A percentile compares a stretch with the other conserved stretches of the same genome.
These are phyloP conservation scores for Neocatenulostroma microsporum DNA, from an alignment of 2,329 filamentous ascomycete species.

Conservation along the genomic window DNA sequence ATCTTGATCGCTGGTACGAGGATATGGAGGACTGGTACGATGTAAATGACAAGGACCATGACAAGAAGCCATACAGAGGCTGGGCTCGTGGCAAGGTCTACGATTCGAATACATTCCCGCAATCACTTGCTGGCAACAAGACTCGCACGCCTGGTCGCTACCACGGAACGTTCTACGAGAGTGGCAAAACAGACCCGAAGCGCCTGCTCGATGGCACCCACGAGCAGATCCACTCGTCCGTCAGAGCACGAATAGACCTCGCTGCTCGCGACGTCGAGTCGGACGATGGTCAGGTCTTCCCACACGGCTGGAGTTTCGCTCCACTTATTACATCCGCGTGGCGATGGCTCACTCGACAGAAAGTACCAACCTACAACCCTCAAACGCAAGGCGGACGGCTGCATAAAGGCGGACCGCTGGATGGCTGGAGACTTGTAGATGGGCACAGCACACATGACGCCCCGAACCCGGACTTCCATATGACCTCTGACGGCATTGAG, in stretches of 20 bases:
- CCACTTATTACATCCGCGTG: constrained; percentile 15
- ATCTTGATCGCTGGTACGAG: constrained; percentile 23
- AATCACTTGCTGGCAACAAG: constrained; percentile 22
- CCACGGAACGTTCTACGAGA: constrained; percentile 23
- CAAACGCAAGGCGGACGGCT: constrained; percentile 22
- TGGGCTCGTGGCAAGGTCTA: constrained; percentile 30
- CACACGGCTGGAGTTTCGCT: constrained; percentile 14
- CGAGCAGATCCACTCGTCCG: constrained; percentile 30
- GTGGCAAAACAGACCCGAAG: constrained; percentile 15
- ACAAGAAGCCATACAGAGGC: constrained; percentile 16
- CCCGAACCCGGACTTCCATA: constrained; percentile 18
- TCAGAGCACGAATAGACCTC: constrained; percentile 28
- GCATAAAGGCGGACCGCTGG: constrained; percentile 21
- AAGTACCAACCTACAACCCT: constrained; percentile 15
- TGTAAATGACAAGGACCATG: constrained; percentile 12
- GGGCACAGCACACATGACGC: constrained; percentile 18
- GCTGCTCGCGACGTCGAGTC: constrained; percentile 24
- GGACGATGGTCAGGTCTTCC: constrained; percentile 15
- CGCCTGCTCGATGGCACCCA: constrained; percentile 24
- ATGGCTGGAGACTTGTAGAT: constrained; percentile 27
- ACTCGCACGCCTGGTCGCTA: constrained; percentile 26
- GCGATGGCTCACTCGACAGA: constrained; percentile 10
- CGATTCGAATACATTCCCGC: constrained; percentile 29
- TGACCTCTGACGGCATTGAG: constrained; percentile 14
- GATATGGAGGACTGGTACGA: constrained; percentile 19